These are phyloP conservation scores for Dendrothele bispora DNA, from an alignment of 768 basidiomycete species.

Conservation along the genomic window DNA sequence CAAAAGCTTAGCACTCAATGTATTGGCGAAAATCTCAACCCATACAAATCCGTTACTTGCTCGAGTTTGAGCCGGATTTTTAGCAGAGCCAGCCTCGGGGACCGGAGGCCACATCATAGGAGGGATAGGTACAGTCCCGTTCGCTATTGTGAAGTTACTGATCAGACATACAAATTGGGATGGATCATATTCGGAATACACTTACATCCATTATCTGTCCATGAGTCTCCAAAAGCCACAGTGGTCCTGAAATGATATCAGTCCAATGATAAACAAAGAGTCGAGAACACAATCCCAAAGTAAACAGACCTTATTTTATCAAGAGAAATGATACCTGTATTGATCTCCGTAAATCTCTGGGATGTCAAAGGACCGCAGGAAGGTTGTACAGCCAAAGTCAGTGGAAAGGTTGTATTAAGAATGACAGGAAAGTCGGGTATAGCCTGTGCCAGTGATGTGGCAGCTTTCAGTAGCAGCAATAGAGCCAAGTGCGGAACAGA, in stretches of 20 bases:
- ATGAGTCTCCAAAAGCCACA: slow-evolving; percentile 31
- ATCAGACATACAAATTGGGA: no score
- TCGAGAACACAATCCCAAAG: slow-evolving; percentile 19
- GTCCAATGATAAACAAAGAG: no score
- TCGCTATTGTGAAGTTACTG: no score
- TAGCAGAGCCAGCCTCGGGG: slow-evolving; percentile 31
- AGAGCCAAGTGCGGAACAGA: no score
- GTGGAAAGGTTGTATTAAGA: slow-evolving; percentile 25
- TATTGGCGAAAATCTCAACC: slow-evolving; percentile 28
- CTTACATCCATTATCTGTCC: no score
- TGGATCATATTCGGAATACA: no score
- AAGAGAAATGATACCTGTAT: slow-evolving; percentile 25
- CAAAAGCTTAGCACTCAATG: slow-evolving; percentile 29
- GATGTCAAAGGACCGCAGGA: slow-evolving; percentile 24
- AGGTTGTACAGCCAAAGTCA: slow-evolving; percentile 23
- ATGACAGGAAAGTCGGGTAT: slow-evolving; percentile 26
- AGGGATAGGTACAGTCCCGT: slow-evolving; percentile 31
- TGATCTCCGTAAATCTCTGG: slow-evolving; percentile 24
- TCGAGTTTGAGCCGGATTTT: slow-evolving; percentile 24
- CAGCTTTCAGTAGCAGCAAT: no score
- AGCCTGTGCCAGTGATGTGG: no score
- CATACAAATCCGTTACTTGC: slow-evolving; percentile 32
- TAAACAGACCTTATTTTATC: slow-evolving; percentile 20
- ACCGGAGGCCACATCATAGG: slow-evolving; percentile 30
- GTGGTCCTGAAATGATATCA: slow-evolving; percentile 16